A percentile compares a stretch with the other conserved stretches of the same genome.
These are phyloP conservation scores for Leishmania tropica DNA, from an alignment of 208 protist genomes.

Conservation along the genomic window DNA sequence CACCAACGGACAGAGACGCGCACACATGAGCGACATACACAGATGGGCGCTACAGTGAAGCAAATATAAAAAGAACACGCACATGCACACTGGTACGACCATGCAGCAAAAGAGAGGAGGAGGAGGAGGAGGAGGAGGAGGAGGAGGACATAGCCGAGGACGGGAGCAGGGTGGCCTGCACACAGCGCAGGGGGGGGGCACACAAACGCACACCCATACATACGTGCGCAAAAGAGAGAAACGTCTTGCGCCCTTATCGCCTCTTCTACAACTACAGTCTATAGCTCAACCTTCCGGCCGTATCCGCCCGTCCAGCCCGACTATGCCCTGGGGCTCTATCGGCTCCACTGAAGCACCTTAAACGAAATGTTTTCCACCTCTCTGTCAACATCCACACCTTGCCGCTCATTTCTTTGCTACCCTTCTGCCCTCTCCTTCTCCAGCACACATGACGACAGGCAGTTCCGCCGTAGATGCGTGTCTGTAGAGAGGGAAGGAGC, in stretches of 20 bases:
- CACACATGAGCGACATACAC: background rate
- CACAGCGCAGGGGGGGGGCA: background rate
- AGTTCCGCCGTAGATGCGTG: background rate
- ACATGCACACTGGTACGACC: background rate
- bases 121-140: constrained; percentile 1
- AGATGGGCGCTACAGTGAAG: background rate
- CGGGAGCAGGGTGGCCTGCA: background rate
- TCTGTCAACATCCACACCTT: background rate
- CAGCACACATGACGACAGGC: no score
- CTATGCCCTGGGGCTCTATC: background rate
- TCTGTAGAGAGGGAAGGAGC: background rate
- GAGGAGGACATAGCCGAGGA: background rate
- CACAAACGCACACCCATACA: background rate
- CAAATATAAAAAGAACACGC: background rate
- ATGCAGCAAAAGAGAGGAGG: background rate
- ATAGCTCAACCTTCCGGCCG: background rate
- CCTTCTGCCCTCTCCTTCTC: background rate
- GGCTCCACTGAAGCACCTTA: background rate
- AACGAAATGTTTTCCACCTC: background rate
- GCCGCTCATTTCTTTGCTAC: background rate
- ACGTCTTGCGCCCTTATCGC: constrained; percentile 6
- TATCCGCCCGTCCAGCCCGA: background rate
- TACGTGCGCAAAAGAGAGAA: background rate
- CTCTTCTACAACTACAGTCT: background rate
- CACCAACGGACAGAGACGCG: background rate